phyloP scores from a whole-genome alignment of 495 filamentous ascomycete species.

The Aspergillus carlsbadensis region DNA sequence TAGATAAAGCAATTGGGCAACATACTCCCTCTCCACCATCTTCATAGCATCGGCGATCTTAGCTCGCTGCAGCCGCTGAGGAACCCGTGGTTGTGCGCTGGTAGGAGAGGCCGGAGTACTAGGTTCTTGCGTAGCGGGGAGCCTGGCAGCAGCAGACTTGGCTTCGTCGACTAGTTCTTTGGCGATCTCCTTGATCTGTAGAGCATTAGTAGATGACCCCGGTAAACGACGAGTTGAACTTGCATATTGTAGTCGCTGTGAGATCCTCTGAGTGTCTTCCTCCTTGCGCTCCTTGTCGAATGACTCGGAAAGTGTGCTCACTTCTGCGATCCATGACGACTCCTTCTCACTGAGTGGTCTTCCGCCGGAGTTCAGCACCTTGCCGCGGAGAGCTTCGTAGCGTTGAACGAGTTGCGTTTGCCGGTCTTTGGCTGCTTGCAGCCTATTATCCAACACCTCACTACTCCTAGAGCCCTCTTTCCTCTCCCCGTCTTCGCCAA shows the following conservation, averaged over 20 bases:
- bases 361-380: constrained; percentile 54
- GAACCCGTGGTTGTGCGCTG: constrained; percentile 49
- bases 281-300: constrained; percentile 25
- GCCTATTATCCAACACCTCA: constrained; percentile 55
- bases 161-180: constrained; percentile 52
- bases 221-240: constrained; percentile 8
- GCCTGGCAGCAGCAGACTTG: constrained; percentile 36
- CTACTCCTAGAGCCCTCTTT: constrained; percentile 44
- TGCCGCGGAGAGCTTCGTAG: constrained; percentile 64
- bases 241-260: constrained; percentile 40
- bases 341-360: constrained; percentile 74
- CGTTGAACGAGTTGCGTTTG: constrained; percentile 60
- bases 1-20: background rate
- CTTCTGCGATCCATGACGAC: constrained; percentile 64
- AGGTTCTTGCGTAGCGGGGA: constrained; percentile 27
- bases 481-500: constrained; percentile 46
- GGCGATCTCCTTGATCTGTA: constrained; percentile 45
- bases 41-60: constrained; percentile 68
- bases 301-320: constrained; percentile 47
- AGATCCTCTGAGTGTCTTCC: constrained; percentile 29
- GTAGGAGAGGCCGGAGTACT: constrained; percentile 30
- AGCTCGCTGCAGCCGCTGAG: constrained; percentile 63
- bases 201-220: constrained; percentile 14
- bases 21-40: constrained; percentile 68
- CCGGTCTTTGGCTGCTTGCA: constrained; percentile 56